Evolutionary conservation across 768 basidiomycete species (phyloP).

Genomic region (Peribolospora kevripleyi): DNA sequence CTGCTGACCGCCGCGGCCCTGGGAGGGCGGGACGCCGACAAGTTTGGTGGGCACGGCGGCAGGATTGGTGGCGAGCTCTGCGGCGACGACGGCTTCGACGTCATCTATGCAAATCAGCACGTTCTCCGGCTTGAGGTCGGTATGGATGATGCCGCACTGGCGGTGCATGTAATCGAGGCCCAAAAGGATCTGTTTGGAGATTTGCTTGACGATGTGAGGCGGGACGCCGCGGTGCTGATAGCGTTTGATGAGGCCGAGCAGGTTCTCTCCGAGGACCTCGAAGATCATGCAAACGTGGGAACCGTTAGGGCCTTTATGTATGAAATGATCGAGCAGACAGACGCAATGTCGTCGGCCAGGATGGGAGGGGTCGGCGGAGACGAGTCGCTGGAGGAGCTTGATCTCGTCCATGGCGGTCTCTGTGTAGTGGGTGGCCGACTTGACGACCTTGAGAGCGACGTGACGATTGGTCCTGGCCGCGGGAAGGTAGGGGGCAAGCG

Average conservation of each 20-base stretch:
- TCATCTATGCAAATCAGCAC: constrained; percentile 92
- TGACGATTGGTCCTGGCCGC: constrained; percentile 59
- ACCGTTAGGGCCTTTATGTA: constrained; percentile 88
- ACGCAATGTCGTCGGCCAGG: constrained; percentile 85
- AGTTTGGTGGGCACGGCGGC: constrained; percentile 37
- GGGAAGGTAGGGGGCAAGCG: not conserved
- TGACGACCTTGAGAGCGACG: constrained; percentile 97
- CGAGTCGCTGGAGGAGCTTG: constrained; percentile 84
- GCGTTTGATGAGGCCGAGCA: constrained; percentile 81
- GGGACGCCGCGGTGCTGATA: constrained; percentile 97
- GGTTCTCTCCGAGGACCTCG: constrained; percentile 90
- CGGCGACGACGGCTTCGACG: constrained; percentile 71
- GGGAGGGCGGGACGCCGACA: constrained; percentile 63
- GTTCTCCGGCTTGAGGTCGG: constrained; percentile 94
- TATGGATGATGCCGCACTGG: constrained; percentile 91
- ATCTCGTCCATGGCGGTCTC: constrained; percentile 98
- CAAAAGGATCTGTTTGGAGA: constrained; percentile 83
- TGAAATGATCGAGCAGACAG: constrained; percentile 89
- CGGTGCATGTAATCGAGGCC: constrained; percentile 96
- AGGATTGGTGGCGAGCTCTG: constrained; percentile 24
- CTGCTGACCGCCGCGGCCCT: constrained; percentile 85
- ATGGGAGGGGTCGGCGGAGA: constrained; percentile 57
- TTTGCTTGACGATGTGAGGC: constrained; percentile 74
- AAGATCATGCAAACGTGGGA: constrained; percentile 89
- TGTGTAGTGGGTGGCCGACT: constrained; percentile 84